phyloP scores from a whole-genome alignment of 2,329 filamentous ascomycete species.

The Falciphora oryzae region DNA sequence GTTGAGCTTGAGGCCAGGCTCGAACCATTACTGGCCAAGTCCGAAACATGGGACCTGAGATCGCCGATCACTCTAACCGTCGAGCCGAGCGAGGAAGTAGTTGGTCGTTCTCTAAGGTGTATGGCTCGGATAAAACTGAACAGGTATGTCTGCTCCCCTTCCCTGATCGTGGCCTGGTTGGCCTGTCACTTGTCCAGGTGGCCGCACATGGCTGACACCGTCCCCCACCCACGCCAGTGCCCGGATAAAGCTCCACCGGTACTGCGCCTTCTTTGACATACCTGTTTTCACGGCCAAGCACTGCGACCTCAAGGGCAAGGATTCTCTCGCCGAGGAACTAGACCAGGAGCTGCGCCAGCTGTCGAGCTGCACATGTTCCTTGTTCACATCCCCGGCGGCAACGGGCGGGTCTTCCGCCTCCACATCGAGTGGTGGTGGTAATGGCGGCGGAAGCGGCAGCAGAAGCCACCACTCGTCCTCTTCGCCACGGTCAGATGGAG shows the following conservation, averaged over 20 bases:
- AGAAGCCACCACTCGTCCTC: slow-evolving; percentile 1
- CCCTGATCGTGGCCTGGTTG: not conserved
- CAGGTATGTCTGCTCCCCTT: slow-evolving; percentile 27
- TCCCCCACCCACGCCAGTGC: slow-evolving; percentile 28
- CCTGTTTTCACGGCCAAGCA: slow-evolving; percentile 43
- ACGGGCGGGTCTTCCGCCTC: not conserved
- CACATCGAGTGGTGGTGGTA: not conserved
- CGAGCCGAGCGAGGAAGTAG: slow-evolving; percentile 32
- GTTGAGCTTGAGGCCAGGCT: slow-evolving; percentile 32
- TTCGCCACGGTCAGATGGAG: slow-evolving; percentile 1
- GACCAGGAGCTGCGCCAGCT: slow-evolving; percentile 14
- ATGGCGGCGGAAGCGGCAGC: not conserved
- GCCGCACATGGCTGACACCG: slow-evolving; percentile 1
- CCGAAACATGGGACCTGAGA: slow-evolving; percentile 29
- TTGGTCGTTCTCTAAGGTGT: slow-evolving; percentile 37
- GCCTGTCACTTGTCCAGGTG: not conserved
- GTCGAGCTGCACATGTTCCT: slow-evolving; percentile 28
- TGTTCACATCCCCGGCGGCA: slow-evolving; percentile 10
- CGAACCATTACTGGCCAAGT: slow-evolving; percentile 30
- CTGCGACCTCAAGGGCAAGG: slow-evolving; percentile 37
- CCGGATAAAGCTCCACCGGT: slow-evolving; percentile 45
- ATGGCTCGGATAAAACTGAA: slow-evolving; percentile 46
- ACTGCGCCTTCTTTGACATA: slow-evolving; percentile 44
- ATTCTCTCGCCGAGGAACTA: not conserved
- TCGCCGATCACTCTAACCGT: slow-evolving; percentile 29